Percentiles rank a stretch among this genome's conserved stretches.
These are phyloP conservation scores for Sicyos baderoa DNA, from an alignment of 306 rosid genomes.

Conservation along the genomic window DNA sequence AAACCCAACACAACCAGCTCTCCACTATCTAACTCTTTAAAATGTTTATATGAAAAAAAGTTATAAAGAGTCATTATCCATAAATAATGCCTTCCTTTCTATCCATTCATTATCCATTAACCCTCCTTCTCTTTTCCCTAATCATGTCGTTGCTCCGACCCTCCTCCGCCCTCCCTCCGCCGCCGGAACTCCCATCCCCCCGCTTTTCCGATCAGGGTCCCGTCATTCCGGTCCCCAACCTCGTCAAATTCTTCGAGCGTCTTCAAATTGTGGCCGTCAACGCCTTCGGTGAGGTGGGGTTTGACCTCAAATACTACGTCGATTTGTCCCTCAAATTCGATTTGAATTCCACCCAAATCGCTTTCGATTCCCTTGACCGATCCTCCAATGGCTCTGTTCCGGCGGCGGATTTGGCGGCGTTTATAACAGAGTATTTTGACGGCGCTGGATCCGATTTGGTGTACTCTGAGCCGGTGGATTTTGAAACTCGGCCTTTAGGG, in stretches of 20 bases:
- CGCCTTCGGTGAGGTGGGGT: slow-evolving; percentile 31
- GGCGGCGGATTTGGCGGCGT: slow-evolving; percentile 30
- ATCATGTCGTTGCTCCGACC: neutral
- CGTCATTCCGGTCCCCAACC: slow-evolving; percentile 36
- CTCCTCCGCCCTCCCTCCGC: neutral
- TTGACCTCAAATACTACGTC: slow-evolving; percentile 69
- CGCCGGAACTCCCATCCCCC: neutral
- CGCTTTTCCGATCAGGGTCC: neutral
- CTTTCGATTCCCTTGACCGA: slow-evolving; percentile 37
- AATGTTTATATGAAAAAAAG: too few species aligned
- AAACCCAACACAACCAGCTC: too few species aligned
- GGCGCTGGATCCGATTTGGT: slow-evolving; percentile 66
- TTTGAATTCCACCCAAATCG: slow-evolving; percentile 36
- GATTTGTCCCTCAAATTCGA: slow-evolving; percentile 53
- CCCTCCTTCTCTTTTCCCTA: neutral
- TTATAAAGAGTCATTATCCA: neutral
- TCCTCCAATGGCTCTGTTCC: slow-evolving; percentile 30
- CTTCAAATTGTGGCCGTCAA: slow-evolving; percentile 46
- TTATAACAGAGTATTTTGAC: slow-evolving; percentile 29
- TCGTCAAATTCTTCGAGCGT: slow-evolving; percentile 49
- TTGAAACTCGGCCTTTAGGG: slow-evolving; percentile 41
- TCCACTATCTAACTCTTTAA: too few species aligned
- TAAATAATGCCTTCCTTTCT: slow-evolving; percentile 9
- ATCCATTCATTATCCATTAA: neutral
- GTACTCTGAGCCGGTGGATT: slow-evolving; percentile 51